Base-by-base conservation (phyloP, 225 moss, liverwort and hornwort genomes). In the Polytrichum formosum region DNA sequence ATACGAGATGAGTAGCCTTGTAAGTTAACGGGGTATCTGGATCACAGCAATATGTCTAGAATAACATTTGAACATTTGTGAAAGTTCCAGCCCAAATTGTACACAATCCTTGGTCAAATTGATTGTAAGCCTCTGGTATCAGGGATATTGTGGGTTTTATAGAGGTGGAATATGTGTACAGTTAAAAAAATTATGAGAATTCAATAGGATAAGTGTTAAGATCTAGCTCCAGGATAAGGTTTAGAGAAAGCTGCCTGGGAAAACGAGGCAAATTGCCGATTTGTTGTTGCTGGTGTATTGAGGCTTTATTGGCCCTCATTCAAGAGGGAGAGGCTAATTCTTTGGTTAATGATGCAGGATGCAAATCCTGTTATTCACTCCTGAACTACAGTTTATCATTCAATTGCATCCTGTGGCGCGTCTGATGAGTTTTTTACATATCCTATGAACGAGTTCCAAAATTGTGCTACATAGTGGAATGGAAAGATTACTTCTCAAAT, bases 251-350 rank as follows among this genome's bases (percentile, higher is more conserved):
- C 61, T 64, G 65, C 73, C 53, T 74, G 65, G 69, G 74, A 73
- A 30, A 56, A 68, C 28, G 19, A 61, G 63, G 70, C 72, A 54
- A 18, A 72, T 68, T 66, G 30, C 28, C 55, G 73, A 60, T 56
- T 27, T 67, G 72, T 70, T 66, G 33, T 29, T 72, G 55, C 58
- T 28, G 59, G 64, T 70, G 70, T 68, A 76, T 65, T 69, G n/a
- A 53, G 65, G 37, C 53, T 59, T 64, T 73, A 53, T 68, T 22
- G 66, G 67, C 60, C 80, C 71, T 74, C 78, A 74, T 59, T 71
- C 69, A 78, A 65, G 78, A 78, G 83, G 78, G 71, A 27, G 67
- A 61, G 63, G 81, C 74, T 74, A 21, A 81, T 87, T 83, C 80
- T 78, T 87, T 86, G 35, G 74, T 71, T 64, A 78, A 75, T 73